Evolutionary conservation across 192 early-diverging fungal genomes (phyloP).

Genomic region (Dissophora globulifera): DNA sequence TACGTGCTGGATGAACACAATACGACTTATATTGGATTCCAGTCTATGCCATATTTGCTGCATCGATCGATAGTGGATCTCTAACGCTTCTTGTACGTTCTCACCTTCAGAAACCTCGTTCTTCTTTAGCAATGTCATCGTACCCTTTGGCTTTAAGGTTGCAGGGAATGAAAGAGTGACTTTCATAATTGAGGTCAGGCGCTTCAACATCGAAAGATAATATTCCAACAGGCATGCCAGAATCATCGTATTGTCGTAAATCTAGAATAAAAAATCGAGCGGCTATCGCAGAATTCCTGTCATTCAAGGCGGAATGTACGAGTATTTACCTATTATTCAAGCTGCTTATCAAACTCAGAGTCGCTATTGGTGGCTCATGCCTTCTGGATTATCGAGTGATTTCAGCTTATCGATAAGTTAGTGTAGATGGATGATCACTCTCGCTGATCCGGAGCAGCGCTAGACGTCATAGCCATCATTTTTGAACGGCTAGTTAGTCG

Average conservation of each 20-base stretch:
- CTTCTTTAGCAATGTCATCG: constrained; percentile 43
- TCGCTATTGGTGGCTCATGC: constrained; percentile 68
- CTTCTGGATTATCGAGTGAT: constrained; percentile 75
- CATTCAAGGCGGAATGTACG: too few relatives aligned
- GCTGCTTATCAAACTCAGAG: constrained; percentile 72
- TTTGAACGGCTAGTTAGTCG: constrained; percentile 77
- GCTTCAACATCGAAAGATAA: constrained; percentile 78
- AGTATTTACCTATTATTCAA: constrained; percentile 70
- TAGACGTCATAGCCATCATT: constrained; percentile 72
- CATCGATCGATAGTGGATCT: too few relatives aligned
- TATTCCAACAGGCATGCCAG: constrained; percentile 82
- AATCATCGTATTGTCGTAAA: constrained; percentile 80
- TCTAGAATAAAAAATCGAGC: too few relatives aligned
- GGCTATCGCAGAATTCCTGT: too few relatives aligned
- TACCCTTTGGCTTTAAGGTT: constrained; percentile 20
- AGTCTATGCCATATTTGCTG: too few relatives aligned
- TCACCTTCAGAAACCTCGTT: constrained; percentile 48
- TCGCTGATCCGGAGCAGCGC: constrained; percentile 61
- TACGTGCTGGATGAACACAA: too few relatives aligned
- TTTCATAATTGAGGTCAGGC: constrained; percentile 70
- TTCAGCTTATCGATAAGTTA: constrained; percentile 73
- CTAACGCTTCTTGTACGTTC: constrained; percentile 45
- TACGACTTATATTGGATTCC: too few relatives aligned
- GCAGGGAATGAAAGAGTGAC: constrained; percentile 21
- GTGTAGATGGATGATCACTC: constrained; percentile 61